Conservation (phyloP, 805 yeast genomes). For the Schwanniomyces vanrijiae region DNA sequence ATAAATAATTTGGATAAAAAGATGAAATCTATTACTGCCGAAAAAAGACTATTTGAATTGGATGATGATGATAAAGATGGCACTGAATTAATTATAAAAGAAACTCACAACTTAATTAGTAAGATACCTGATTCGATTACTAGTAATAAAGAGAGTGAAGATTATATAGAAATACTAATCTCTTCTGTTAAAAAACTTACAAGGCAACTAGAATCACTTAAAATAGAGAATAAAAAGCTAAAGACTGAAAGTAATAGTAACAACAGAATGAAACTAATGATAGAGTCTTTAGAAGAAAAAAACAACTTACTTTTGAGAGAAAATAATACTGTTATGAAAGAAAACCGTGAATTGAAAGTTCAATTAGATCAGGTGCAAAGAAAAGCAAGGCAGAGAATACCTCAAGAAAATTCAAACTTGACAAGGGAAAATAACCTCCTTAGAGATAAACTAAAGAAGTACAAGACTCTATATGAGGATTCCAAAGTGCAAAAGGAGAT, state of each 20-base stretch:
- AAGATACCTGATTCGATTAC: conserved; percentile 19
- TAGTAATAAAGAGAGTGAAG: conserved; percentile 24
- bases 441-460: conserved; percentile 34
- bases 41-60: background rate
- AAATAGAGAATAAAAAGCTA: conserved; percentile 1
- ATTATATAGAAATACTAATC: conserved; percentile 23
- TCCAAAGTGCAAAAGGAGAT: conserved; percentile 1
- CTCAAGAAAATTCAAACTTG: conserved; percentile 19
- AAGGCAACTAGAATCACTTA: conserved; percentile 11
- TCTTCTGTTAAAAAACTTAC: conserved; percentile 28
- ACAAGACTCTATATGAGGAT: conserved; percentile 29
- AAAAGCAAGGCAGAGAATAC: conserved; percentile 12
- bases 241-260: background rate
- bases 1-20: conserved; percentile 3
- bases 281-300: conserved; percentile 1
- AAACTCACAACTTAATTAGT: conserved; percentile 28
- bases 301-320: conserved; percentile 5
- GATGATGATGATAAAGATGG: conserved; percentile 6
- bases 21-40: background rate
- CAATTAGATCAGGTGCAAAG: conserved; percentile 12
- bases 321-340: conserved; percentile 1
- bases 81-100: conserved; percentile 22
- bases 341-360: conserved; percentile 1
- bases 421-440: conserved; percentile 28
- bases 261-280: conserved; percentile 2